phyloP scores from a whole-genome alignment of 805 yeast genomes.

The Helenozyma baotianmanensis region DNA sequence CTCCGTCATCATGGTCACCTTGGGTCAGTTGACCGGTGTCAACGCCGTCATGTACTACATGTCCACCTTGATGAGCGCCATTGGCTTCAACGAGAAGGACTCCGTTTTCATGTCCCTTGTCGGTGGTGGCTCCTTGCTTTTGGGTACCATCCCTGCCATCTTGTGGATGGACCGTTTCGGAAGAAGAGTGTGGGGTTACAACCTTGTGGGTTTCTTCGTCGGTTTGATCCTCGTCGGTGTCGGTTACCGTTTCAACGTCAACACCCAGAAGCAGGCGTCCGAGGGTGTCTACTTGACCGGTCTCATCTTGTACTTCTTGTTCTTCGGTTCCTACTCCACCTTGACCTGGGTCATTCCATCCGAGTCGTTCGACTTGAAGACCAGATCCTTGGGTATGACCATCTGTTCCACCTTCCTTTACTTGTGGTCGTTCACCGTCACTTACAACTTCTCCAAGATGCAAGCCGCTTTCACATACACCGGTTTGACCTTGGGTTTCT shows the following conservation, averaged over 20 bases:
- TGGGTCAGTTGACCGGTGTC: slow-evolving; percentile 66
- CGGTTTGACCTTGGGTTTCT: slow-evolving; percentile 62
- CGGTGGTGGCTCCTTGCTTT: slow-evolving; percentile 58
- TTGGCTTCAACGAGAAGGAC: slow-evolving; percentile 49
- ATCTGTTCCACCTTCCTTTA: slow-evolving; percentile 51
- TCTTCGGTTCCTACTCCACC: slow-evolving; percentile 64
- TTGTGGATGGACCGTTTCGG: slow-evolving; percentile 55
- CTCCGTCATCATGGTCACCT: slow-evolving; percentile 51
- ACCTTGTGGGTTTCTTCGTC: slow-evolving; percentile 52
- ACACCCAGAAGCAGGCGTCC: slow-evolving; percentile 41
- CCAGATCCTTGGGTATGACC: slow-evolving; percentile 65
- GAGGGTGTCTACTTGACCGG: slow-evolving; percentile 62
- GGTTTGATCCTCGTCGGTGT: slow-evolving; percentile 59
- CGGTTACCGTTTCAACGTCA: slow-evolving; percentile 43
- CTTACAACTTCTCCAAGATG: slow-evolving; percentile 60
- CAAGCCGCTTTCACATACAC: slow-evolving; percentile 52
- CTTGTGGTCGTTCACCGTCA: slow-evolving; percentile 60
- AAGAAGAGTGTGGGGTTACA: slow-evolving; percentile 56
- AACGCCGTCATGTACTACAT: slow-evolving; percentile 64
- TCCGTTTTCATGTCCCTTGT: slow-evolving; percentile 65
- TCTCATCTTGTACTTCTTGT: slow-evolving; percentile 57
- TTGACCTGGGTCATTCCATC: slow-evolving; percentile 69
- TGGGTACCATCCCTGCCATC: slow-evolving; percentile 66
- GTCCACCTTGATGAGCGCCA: slow-evolving; percentile 51
- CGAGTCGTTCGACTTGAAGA: slow-evolving; percentile 54